phyloP scores from a whole-genome alignment of 176 grass and related monocot genomes.

The Oropetium thomaeum region DNA sequence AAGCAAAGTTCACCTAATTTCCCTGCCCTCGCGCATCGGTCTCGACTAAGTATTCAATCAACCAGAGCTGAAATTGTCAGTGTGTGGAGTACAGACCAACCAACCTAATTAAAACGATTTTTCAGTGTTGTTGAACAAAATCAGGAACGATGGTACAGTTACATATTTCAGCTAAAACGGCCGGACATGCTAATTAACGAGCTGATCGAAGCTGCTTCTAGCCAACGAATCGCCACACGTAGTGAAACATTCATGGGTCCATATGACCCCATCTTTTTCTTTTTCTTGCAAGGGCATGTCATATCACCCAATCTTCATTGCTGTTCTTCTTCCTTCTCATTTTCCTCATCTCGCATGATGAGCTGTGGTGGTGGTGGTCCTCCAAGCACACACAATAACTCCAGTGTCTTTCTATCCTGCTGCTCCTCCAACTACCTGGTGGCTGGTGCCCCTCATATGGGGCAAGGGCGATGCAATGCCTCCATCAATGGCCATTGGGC shows the following conservation, averaged over 20 bases:
- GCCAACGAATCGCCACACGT: conserved; percentile 10
- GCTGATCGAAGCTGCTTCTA: no score
- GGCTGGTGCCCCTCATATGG: conserved; percentile 38
- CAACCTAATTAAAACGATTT: neutral
- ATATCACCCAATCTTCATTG: conserved; percentile 22
- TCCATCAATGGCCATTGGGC: conserved; percentile 38
- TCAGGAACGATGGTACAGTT: neutral
- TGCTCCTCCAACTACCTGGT: conserved; percentile 43
- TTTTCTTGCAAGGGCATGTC: no score
- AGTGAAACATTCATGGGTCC: conserved; percentile 48
- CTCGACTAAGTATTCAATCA: neutral
- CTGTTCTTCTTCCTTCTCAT: neutral
- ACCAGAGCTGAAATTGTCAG: neutral
- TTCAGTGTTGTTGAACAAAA: neutral
- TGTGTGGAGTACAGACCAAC: neutral
- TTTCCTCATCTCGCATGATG: conserved; percentile 33
- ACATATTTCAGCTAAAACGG: no score
- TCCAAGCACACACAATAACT: conserved; percentile 42
- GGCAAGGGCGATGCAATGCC: conserved; percentile 19
- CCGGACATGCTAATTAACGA: no score
- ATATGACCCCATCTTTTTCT: no score
- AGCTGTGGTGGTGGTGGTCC: conserved; percentile 41
- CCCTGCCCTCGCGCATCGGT: neutral
- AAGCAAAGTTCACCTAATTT: conserved; percentile 25
- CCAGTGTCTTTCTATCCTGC: conserved; percentile 34